These are phyloP conservation scores for Suillus variegatus DNA, from an alignment of 768 basidiomycete species.

Conservation along the genomic window DNA sequence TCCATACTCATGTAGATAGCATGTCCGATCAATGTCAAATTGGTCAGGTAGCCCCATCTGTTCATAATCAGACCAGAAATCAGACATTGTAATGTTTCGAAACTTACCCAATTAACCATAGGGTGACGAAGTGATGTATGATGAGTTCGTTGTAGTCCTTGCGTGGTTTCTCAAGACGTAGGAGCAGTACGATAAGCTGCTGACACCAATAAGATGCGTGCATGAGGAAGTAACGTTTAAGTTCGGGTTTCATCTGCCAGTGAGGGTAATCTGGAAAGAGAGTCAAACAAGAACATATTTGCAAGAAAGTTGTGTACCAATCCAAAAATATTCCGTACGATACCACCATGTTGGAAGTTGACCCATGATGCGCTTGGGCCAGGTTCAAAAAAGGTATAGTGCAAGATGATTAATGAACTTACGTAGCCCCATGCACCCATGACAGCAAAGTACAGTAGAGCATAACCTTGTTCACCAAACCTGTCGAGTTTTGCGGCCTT, in stretches of 20 bases:
- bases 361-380: conserved; percentile 73
- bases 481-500: conserved; percentile 69
- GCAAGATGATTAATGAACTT: conserved; percentile 32
- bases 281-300: background rate
- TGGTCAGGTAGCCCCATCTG: conserved; percentile 84
- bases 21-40: conserved; percentile 85
- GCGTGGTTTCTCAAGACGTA: conserved; percentile 91
- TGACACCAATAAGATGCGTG: conserved; percentile 95
- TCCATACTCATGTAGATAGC: conserved; percentile 98
- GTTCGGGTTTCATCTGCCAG: conserved; percentile 79
- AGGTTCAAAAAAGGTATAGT: background rate
- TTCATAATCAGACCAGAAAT: conserved; percentile 5
- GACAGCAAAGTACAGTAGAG: conserved; percentile 73
- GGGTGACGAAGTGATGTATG: conserved; percentile 88
- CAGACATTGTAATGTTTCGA: conserved; percentile 4
- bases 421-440: conserved; percentile 81
- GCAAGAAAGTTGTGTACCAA: conserved; percentile 43
- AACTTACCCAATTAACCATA: conserved; percentile 88
- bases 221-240: conserved; percentile 94
- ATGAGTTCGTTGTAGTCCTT: conserved; percentile 89
- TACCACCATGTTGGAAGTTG: conserved; percentile 86
- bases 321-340: conserved; percentile 82
- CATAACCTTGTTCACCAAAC: conserved; percentile 93
- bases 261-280: conserved; percentile 72
- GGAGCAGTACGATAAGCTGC: conserved; percentile 82